Evolutionary conservation across 2,329 filamentous ascomycete species (phyloP).

Genomic region (Fusarium beomiforme): DNA sequence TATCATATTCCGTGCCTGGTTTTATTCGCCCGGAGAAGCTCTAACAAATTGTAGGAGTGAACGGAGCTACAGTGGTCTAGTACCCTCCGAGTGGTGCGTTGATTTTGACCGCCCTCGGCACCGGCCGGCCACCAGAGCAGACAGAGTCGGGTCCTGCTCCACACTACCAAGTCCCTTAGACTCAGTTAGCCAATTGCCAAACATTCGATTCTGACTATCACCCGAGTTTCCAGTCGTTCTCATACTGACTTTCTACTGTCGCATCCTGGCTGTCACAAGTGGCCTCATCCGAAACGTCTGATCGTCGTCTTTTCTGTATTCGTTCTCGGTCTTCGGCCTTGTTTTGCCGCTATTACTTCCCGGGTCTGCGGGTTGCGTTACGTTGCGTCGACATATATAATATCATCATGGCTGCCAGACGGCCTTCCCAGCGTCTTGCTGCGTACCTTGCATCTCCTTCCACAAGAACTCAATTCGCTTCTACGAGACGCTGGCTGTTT

Average conservation of each 20-base stretch:
- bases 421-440: constrained; percentile 45
- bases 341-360: constrained; percentile 5
- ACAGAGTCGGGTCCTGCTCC: constrained; percentile 10
- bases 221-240: constrained; percentile 37
- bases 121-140: constrained; percentile 18
- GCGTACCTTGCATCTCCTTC: constrained; percentile 43
- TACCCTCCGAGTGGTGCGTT: constrained; percentile 32
- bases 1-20: neutral
- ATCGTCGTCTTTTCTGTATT: constrained; percentile 23
- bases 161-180: constrained; percentile 2
- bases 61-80: constrained; percentile 24
- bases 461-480: constrained; percentile 42
- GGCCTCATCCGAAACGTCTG: constrained; percentile 43
- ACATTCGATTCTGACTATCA: constrained; percentile 46
- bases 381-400: constrained; percentile 32
- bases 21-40: neutral
- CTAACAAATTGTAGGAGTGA: neutral
- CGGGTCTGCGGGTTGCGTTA: constrained; percentile 14
- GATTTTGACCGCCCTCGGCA: constrained; percentile 31
- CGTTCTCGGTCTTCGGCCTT: constrained; percentile 12
- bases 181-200: constrained; percentile 38
- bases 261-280: constrained; percentile 31
- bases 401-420: constrained; percentile 48
- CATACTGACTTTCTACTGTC: constrained; percentile 25
- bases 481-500: constrained; percentile 41